phyloP scores from a whole-genome alignment of 2,329 filamentous ascomycete species.

The Laburnicola sp. region DNA sequence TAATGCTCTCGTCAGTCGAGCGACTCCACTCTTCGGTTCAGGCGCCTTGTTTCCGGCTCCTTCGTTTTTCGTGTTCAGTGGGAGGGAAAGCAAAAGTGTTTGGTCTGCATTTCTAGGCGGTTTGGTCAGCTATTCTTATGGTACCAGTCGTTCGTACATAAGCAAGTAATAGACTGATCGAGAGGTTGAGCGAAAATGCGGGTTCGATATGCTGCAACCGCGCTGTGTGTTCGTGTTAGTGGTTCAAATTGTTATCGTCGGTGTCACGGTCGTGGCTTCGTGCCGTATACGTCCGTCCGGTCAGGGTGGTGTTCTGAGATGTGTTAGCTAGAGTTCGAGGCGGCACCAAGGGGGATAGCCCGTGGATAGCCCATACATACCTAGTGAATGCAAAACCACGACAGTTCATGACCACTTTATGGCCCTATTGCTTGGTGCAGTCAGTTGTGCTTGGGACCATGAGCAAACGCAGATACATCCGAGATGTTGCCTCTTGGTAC shows the following conservation, averaged over 20 bases:
- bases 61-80: constrained; percentile 19
- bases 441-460: not conserved
- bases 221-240: constrained; percentile 9
- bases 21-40: constrained; percentile 31
- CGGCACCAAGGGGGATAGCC: constrained; percentile 3
- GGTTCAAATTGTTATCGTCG: constrained; percentile 11
- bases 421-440: constrained; percentile 10
- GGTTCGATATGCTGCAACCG: constrained; percentile 10
- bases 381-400: constrained; percentile 23
- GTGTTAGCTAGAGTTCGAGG: not conserved
- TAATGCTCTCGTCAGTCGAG: constrained; percentile 34
- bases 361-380: constrained; percentile 6
- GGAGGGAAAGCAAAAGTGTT: constrained; percentile 37
- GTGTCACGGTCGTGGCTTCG: not conserved
- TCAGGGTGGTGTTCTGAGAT: constrained; percentile 2
- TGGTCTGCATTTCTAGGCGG: constrained; percentile 38
- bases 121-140: constrained; percentile 27
- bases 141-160: constrained; percentile 30
- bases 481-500: too few species aligned
- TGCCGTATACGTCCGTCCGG: not conserved
- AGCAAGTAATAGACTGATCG: constrained; percentile 17
- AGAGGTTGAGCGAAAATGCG: constrained; percentile 28
- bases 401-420: constrained; percentile 22
- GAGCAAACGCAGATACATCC: too few species aligned
- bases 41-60: constrained; percentile 28